Evolutionary conservation across 495 filamentous ascomycete genomes (phyloP), one percentile per base, ranked within the genome.

Genomic region (Collariella sp.): DNA sequence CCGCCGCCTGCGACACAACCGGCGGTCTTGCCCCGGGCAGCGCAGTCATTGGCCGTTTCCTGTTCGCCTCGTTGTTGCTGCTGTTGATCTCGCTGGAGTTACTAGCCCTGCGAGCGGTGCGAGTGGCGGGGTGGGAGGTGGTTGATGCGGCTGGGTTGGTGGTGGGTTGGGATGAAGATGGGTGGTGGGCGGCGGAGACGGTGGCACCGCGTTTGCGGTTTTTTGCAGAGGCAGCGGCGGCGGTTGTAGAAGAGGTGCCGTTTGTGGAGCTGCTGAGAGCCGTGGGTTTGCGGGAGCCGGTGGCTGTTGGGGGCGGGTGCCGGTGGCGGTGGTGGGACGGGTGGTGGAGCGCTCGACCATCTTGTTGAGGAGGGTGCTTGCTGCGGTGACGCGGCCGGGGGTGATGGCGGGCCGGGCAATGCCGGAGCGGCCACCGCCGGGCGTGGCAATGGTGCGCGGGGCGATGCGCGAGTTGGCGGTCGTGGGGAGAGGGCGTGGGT

Each of bases 391-490:
- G 7, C 57, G 34, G 34, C 50, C 55, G 19, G 61, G 51, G n/a
- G 52, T 52, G 7, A 47, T 26, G 40, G 42, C 43, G 1, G 46
- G 47, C n/a, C 38, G 51, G 9, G 52, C 24, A 13, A 49, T 55
- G 18, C 45, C 45, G 9, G 45, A 43, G 10, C 52, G 16, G 10
- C 45, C 2, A n/a, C n/a, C n/a, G n/a, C n/a, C n/a, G n/a, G 52
- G 52, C 2, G 45, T 55, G 12, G 41, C 41, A 24, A 16, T n/a
- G 2, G 60, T 58, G 29, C 66, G 65, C 5, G 69, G 83, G 44
- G 82, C 73, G 15, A 83, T 78, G 24, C 86, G 79, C 2, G 86
- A 87, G 64, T 95, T 93, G 23, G 82, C 81, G 0, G 88, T 89
- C 60, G 88, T 85, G 12, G 89, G 88, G 89, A 93, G 12, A 93